Conservation (phyloP, 495 filamentous ascomycete genomes). For the Penicillium diatomitis region DNA sequence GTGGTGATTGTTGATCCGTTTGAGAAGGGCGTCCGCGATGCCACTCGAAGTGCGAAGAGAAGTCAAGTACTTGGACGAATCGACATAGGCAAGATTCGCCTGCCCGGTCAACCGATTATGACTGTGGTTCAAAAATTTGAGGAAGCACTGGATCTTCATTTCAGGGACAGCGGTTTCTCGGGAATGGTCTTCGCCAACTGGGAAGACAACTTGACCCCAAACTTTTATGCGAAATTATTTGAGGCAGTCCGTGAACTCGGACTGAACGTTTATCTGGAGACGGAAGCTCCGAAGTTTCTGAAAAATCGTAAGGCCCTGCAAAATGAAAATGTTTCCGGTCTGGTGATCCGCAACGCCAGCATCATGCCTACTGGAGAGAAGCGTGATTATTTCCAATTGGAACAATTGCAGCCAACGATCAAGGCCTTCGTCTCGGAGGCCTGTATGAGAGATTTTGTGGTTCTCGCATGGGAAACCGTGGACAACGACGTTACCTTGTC, state of each 20-base stretch:
- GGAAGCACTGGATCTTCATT: conserved; percentile 17
- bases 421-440: conserved; percentile 48
- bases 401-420: conserved; percentile 32
- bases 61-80: conserved; percentile 32
- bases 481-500: conserved; percentile 36
- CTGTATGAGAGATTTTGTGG: conserved; percentile 38
- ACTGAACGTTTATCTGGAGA: conserved; percentile 41
- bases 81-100: conserved; percentile 25
- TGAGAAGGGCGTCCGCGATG: conserved; percentile 29
- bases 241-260: conserved; percentile 28
- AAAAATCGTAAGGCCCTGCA: conserved; percentile 29
- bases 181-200: conserved; percentile 44
- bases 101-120: conserved; percentile 14
- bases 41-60: conserved; percentile 16
- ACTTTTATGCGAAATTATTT: conserved; percentile 27
- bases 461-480: conserved; percentile 46
- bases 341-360: conserved; percentile 43
- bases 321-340: conserved; percentile 27
- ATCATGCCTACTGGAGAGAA: conserved; percentile 38
- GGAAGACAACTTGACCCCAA: conserved; percentile 25
- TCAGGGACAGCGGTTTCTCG: conserved; percentile 28
- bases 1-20: conserved; percentile 39
- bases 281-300: conserved; percentile 39
- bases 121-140: conserved; percentile 27
- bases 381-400: conserved; percentile 42